Percentiles rank a stretch among this genome's conserved stretches.
Evolutionary conservation across 768 basidiomycete genomes (phyloP).

Genomic region (Boletus barrowsii): DNA sequence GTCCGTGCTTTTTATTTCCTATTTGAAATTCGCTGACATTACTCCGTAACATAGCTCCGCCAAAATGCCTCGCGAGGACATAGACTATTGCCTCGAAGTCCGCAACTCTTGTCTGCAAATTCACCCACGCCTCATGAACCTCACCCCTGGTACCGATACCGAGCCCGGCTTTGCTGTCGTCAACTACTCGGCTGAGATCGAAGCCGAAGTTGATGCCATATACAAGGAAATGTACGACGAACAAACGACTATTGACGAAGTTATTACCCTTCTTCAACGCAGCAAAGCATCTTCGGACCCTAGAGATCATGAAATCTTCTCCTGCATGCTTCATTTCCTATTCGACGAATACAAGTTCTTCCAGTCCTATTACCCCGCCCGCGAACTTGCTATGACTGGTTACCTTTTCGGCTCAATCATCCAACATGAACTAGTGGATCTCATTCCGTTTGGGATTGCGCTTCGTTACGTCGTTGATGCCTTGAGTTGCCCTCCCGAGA

Average conservation of each 20-base stretch:
- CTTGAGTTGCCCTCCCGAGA: slow-evolving; percentile 83
- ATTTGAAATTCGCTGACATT: slow-evolving; percentile 2
- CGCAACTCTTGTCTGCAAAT: slow-evolving; percentile 92
- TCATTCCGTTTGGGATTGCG: slow-evolving; percentile 92
- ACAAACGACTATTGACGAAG: slow-evolving; percentile 90
- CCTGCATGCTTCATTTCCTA: slow-evolving; percentile 99
- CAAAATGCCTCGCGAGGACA: slow-evolving; percentile 73
- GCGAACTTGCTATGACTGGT: slow-evolving; percentile 94
- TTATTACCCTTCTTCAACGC: slow-evolving; percentile 82
- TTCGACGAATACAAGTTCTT: slow-evolving; percentile 99
- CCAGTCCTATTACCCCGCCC: slow-evolving; percentile 90
- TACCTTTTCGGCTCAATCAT: slow-evolving; percentile 96
- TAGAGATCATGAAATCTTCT: slow-evolving; percentile 93
- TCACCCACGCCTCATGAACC: slow-evolving; percentile 93
- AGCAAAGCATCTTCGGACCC: slow-evolving; percentile 79
- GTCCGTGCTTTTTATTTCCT: slow-evolving; percentile 41
- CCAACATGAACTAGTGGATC: slow-evolving; percentile 88
- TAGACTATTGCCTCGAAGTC: slow-evolving; percentile 85
- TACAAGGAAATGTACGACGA: slow-evolving; percentile 99
- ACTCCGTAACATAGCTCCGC: slow-evolving; percentile 49
- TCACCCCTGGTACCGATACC: slow-evolving; percentile 78
- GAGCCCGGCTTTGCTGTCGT: slow-evolving; percentile 92
- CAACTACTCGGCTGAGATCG: slow-evolving; percentile 83
- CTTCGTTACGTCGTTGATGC: slow-evolving; percentile 96
- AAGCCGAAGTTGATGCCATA: slow-evolving; percentile 89